Evolutionary conservation across 805 yeast species (phyloP).

Genomic region (Kodamaea jinghongensis): DNA sequence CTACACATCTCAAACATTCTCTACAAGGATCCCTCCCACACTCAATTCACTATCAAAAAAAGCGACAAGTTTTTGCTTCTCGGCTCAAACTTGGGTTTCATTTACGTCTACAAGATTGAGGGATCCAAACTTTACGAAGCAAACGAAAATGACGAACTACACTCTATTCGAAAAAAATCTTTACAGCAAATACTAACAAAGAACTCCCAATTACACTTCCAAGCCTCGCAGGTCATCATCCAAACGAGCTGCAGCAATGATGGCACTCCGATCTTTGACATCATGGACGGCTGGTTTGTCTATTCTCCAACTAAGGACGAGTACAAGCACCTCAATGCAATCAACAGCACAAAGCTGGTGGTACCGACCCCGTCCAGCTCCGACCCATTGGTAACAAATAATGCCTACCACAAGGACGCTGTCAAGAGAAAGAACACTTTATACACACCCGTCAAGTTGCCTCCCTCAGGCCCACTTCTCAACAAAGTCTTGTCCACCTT

Average conservation of each 20-base stretch:
- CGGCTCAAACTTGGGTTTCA: slow-evolving; percentile 22
- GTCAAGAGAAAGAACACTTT: slow-evolving; percentile 3
- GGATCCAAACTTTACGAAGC: slow-evolving; percentile 10
- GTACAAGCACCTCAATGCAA: slow-evolving; percentile 26
- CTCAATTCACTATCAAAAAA: slow-evolving; percentile 17
- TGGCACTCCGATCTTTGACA: slow-evolving; percentile 44
- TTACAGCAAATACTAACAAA: slow-evolving; percentile 19
- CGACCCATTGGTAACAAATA: slow-evolving; percentile 12
- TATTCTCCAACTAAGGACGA: slow-evolving; percentile 43
- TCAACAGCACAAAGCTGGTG: slow-evolving; percentile 8
- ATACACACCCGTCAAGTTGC: slow-evolving; percentile 46
- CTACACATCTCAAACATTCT: too few relatives aligned
- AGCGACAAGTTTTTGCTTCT: slow-evolving; percentile 21
- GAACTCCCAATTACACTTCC: background rate
- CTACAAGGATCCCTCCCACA: background rate
- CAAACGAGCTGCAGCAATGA: slow-evolving; percentile 30
- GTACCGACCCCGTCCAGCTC: background rate
- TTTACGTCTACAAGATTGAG: slow-evolving; percentile 15
- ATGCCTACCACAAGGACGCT: background rate
- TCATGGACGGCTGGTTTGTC: slow-evolving; percentile 49
- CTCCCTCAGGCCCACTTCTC: slow-evolving; percentile 46
- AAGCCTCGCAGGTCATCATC: slow-evolving; percentile 18
- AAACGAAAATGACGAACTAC: slow-evolving; percentile 18
- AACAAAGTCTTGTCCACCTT: slow-evolving; percentile 47
- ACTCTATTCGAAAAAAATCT: slow-evolving; percentile 19